A percentile compares a stretch with the other conserved stretches of the same genome.
These are phyloP conservation scores for Urtica urens DNA, from an alignment of 306 rosid species.

Conservation along the genomic window DNA sequence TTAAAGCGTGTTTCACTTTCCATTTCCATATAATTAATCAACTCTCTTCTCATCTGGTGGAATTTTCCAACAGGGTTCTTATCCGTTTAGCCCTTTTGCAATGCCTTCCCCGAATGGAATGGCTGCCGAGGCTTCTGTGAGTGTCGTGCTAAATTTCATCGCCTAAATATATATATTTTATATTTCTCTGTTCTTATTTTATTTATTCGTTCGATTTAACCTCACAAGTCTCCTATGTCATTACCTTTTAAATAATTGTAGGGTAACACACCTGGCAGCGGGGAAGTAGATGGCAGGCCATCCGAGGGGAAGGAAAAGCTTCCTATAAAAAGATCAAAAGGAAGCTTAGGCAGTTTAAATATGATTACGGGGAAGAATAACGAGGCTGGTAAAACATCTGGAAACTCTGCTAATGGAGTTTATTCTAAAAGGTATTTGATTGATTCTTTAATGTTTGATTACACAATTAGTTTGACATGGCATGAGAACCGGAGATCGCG, in stretches of 20 bases:
- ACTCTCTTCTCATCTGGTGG: conserved; percentile 5
- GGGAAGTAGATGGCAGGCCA: conserved; percentile 77
- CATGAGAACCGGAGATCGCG: too few relatives aligned
- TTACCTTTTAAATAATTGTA: conserved; percentile 31
- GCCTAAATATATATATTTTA: too few relatives aligned
- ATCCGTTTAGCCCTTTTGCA: conserved; percentile 92
- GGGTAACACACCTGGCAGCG: conserved; percentile 78
- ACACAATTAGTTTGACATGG: too few relatives aligned
- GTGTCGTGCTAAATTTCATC: conserved; percentile 22
- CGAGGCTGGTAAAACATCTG: conserved; percentile 60
- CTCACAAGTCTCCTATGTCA: neutral
- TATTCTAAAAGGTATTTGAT: conserved; percentile 75
- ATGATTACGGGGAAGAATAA: conserved; percentile 92
- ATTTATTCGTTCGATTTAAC: too few relatives aligned
- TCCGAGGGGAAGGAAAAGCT: conserved; percentile 81
- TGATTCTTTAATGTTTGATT: too few relatives aligned
- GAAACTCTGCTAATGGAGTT: conserved; percentile 68
- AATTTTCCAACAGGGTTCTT: conserved; percentile 64
- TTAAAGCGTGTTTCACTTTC: too few relatives aligned
- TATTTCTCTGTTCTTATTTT: too few relatives aligned
- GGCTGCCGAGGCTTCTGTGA: conserved; percentile 79
- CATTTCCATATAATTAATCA: too few relatives aligned
- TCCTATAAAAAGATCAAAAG: conserved; percentile 94
- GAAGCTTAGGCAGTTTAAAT: conserved; percentile 96
- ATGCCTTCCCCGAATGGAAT: conserved; percentile 90